phyloP scores from a whole-genome alignment of 495 filamentous ascomycete species.

The Neurospora hispaniola region DNA sequence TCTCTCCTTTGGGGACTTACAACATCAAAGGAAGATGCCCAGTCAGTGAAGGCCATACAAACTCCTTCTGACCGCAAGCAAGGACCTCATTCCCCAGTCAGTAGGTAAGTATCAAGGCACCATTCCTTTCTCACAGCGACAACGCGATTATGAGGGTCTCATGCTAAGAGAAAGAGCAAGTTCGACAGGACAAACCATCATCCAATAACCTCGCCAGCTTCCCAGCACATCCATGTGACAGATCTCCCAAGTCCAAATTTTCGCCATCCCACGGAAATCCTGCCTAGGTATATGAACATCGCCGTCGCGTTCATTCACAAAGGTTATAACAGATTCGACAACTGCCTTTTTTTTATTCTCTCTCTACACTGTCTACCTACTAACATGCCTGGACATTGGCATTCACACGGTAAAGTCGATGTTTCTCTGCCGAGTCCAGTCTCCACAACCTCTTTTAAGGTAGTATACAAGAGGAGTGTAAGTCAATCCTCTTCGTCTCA shows the following conservation, averaged over 20 bases:
- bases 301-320: not conserved
- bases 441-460: not conserved
- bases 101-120: not conserved
- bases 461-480: not conserved
- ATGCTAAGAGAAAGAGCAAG: no score
- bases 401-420: not conserved
- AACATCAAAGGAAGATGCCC: not conserved
- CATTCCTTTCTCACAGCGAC: not conserved
- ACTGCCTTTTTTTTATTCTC: not conserved
- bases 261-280: not conserved
- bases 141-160: not conserved
- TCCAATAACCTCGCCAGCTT: not conserved
- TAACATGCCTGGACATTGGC: not conserved
- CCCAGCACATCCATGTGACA: not conserved
- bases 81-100: not conserved
- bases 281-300: not conserved
- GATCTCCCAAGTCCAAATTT: not conserved
- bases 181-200: not conserved
- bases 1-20: not conserved
- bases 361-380: not conserved
- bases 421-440: not conserved
- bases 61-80: no score
- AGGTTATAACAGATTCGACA: not conserved
- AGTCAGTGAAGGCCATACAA: no score
- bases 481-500: not conserved